Evolutionary conservation across 73 alveolate genomes (phyloP).

Genomic region (Paramecium pentaurelia): DNA sequence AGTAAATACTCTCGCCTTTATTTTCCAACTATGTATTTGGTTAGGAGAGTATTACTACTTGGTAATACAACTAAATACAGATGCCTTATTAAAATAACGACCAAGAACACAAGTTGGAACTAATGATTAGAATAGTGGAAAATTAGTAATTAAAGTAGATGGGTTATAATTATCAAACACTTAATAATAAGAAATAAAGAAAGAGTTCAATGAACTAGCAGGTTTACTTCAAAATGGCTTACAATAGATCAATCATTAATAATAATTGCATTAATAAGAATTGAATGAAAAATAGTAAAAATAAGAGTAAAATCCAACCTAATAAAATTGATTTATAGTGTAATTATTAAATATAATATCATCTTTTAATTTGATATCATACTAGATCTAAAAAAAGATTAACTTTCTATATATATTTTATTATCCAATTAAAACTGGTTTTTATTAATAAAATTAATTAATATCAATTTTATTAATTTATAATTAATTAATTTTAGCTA

Average conservation of each 20-base stretch:
- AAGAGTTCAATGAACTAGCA: not conserved
- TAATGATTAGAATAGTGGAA: not conserved
- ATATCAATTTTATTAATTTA: not conserved
- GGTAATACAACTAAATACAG: not conserved
- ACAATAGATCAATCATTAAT: not conserved
- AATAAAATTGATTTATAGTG: not conserved
- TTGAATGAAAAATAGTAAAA: not conserved
- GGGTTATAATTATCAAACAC: not conserved
- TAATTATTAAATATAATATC: not conserved
- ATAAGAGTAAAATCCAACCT: not conserved
- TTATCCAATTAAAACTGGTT: not conserved
- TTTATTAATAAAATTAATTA: not conserved
- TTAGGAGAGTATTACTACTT: not conserved
- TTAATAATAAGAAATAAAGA: not conserved
- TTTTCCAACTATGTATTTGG: not conserved
- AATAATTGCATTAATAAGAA: not conserved
- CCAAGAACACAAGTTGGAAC: not conserved
- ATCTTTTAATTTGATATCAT: not conserved
- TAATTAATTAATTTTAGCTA: not conserved
- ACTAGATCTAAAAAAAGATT: not conserved
- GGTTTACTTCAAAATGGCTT: not conserved
- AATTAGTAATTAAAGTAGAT: not conserved
- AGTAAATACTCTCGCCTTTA: not conserved
- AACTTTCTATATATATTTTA: not conserved
- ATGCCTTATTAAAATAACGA: not conserved